Conservation (phyloP, 768 basidiomycete genomes). For the Calocybe cyanea region DNA sequence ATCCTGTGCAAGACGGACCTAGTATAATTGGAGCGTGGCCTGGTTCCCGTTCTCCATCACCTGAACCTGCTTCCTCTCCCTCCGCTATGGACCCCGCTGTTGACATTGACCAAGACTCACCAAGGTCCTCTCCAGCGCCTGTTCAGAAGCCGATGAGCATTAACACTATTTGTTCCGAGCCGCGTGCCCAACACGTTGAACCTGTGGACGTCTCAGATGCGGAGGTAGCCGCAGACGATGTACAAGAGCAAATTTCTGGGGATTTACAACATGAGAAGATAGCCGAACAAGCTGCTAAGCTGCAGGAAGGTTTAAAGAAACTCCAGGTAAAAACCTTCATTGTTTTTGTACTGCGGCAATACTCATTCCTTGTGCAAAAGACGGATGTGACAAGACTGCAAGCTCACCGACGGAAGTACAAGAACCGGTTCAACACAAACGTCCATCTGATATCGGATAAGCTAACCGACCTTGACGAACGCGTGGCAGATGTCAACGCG, state of each 20-base stretch:
- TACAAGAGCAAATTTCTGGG: neutral
- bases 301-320: slow-evolving; percentile 11
- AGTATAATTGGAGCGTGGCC: slow-evolving; percentile 42
- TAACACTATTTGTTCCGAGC: slow-evolving; percentile 15
- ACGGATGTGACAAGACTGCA: slow-evolving; percentile 36
- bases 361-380: slow-evolving; percentile 17
- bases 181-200: neutral
- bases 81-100: neutral
- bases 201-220: neutral
- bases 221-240: neutral
- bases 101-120: neutral
- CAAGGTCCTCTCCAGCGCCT: neutral
- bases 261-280: neutral
- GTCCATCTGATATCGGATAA: slow-evolving; percentile 36
- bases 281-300: neutral
- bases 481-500: slow-evolving; percentile 33
- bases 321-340: slow-evolving; percentile 18
- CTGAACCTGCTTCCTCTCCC: slow-evolving; percentile 11
- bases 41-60: slow-evolving; percentile 30
- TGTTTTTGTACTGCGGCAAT: neutral
- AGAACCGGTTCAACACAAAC: slow-evolving; percentile 37
- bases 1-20: slow-evolving; percentile 27
- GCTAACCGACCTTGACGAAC: slow-evolving; percentile 36
- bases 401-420: slow-evolving; percentile 35
- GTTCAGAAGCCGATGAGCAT: slow-evolving; percentile 14